These are phyloP conservation scores for Cyclocybe aegerita DNA, from an alignment of 768 basidiomycete genomes.

Conservation along the genomic window DNA sequence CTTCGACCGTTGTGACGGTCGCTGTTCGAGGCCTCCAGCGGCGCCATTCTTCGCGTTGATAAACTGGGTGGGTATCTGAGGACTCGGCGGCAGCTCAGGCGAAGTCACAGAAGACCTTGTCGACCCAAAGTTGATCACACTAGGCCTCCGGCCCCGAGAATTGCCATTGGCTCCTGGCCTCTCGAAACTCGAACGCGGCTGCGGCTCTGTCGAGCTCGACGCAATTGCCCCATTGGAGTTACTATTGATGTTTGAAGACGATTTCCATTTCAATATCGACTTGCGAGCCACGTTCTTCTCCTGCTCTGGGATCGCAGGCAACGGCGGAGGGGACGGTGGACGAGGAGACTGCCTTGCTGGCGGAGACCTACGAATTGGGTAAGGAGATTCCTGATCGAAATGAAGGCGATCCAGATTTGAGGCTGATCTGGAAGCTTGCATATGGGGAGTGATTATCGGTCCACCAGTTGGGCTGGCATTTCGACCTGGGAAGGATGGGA, in stretches of 20 bases:
- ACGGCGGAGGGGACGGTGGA: conserved; percentile 29
- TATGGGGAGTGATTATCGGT: conserved; percentile 42
- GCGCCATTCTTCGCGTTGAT: conserved; percentile 18
- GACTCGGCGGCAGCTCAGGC: conserved; percentile 62
- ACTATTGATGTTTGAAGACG: conserved; percentile 18
- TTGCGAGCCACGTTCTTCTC: conserved; percentile 54
- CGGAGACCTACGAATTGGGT: conserved; percentile 45
- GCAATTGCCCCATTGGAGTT: conserved; percentile 18
- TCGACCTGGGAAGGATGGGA: conserved; percentile 19
- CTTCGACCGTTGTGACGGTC: conserved; percentile 30
- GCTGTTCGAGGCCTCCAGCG: conserved; percentile 16
- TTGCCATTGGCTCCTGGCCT: conserved; percentile 29
- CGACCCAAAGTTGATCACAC: conserved; percentile 44
- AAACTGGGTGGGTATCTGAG: conserved; percentile 56
- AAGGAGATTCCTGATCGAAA: conserved; percentile 75
- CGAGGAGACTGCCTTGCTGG: conserved; percentile 27
- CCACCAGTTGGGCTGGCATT: conserved; percentile 13
- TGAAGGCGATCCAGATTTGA: conserved; percentile 48
- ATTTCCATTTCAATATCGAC: conserved; percentile 73
- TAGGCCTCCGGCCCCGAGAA: conserved; percentile 43
- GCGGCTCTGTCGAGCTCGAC: conserved; percentile 26
- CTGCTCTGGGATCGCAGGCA: conserved; percentile 33
- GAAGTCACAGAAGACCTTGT: conserved; percentile 31
- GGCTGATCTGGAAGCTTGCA: conserved; percentile 32
- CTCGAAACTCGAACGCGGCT: conserved; percentile 39